Evolutionary conservation across 371 early-diverging fungal genomes (phyloP), one percentile per base, ranked within the genome.

Genomic region (Mortierella sp.): DNA sequence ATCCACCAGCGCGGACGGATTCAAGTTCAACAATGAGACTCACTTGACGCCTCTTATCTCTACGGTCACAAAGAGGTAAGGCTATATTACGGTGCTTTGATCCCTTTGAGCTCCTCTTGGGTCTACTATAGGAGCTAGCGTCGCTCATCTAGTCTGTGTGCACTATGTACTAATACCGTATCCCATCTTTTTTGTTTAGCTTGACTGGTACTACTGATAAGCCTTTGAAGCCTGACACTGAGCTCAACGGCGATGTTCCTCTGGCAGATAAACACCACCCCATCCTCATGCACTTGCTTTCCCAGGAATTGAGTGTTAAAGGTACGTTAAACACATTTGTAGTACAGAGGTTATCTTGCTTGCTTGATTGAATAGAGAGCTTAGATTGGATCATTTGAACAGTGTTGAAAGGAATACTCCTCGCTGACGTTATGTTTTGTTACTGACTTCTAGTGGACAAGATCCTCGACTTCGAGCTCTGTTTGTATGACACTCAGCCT

Each of bases 381-480:
- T 59, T 19, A 45, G 56, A 67, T 60, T 4, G 44, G 18, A n/a
- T n/a, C 37, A 37, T 37, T 9, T 5, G 37, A 52, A n/a, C n/a
- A n/a, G n/a, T n/a, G n/a, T n/a, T n/a, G 14, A 25, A 4, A 30
- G 23, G 21, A 37, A 37, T 28, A 64, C 46, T 60, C 60, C 55
- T 52, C n/a, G 3, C 21, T 50, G 16, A n/a, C 16, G 6, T 68
- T 15, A 19, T 48, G 46, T 15, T 50, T 47, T 12, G 62, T 15
- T 23, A 60, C 16, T 21, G 23, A 16, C 23, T 44, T 19, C 44
- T 65, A 89, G 94, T 87, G 23, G 82, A 81, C 7, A 86, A 93
- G 66, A 95, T 99, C 62, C 84, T 90, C 30, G 98, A 98, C 86
- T 94, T 98, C 84, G 99, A 99, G 81, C 86, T 99, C 43, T 96